A percentile compares a stretch with the other conserved stretches of the same genome.
phyloP scores from a whole-genome alignment of 1,139 yeast genomes.

The Zygoascus meyerae region DNA sequence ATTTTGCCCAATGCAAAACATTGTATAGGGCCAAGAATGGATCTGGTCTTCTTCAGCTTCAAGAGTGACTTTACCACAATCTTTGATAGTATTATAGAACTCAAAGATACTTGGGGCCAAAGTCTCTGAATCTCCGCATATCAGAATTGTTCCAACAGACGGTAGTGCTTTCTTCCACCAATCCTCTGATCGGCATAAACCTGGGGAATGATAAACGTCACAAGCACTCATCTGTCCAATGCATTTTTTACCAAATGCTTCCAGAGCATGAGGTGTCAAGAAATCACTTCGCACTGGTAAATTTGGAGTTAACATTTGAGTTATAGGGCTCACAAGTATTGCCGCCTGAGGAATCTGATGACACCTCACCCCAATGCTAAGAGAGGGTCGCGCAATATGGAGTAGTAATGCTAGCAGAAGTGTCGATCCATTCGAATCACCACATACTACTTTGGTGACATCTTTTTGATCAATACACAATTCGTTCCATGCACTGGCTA shows the following conservation, averaged over 20 bases:
- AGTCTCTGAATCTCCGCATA: conserved; percentile 31
- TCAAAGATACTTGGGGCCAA: conserved; percentile 35
- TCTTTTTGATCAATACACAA: conserved; percentile 22
- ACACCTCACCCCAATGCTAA: conserved; percentile 15
- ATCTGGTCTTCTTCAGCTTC: conserved; percentile 27
- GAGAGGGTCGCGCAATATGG: conserved; percentile 31
- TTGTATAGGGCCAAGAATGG: conserved; percentile 34
- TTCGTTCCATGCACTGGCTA: conserved; percentile 31
- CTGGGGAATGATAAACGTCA: conserved; percentile 36
- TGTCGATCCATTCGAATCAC: conserved; percentile 44
- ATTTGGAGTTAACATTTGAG: conserved; percentile 20
- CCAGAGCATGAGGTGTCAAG: conserved; percentile 20
- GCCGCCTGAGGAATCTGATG: conserved; percentile 33
- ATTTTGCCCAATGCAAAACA: conserved; percentile 26
- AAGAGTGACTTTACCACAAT: conserved; percentile 19
- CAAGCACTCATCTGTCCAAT: conserved; percentile 13
- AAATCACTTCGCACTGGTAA: conserved; percentile 22
- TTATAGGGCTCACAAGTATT: conserved; percentile 38
- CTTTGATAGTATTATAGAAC: conserved; percentile 23
- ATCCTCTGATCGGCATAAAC: conserved; percentile 31
- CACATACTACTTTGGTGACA: conserved; percentile 33
- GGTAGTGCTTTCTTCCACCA: conserved; percentile 42
- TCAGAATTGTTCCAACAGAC: conserved; percentile 15
- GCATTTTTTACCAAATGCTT: conserved; percentile 17
- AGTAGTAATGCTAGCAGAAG: conserved; percentile 36